These are phyloP conservation scores for Entamoeba nuttalli DNA, from an alignment of 208 protist species.

Conservation along the genomic window DNA sequence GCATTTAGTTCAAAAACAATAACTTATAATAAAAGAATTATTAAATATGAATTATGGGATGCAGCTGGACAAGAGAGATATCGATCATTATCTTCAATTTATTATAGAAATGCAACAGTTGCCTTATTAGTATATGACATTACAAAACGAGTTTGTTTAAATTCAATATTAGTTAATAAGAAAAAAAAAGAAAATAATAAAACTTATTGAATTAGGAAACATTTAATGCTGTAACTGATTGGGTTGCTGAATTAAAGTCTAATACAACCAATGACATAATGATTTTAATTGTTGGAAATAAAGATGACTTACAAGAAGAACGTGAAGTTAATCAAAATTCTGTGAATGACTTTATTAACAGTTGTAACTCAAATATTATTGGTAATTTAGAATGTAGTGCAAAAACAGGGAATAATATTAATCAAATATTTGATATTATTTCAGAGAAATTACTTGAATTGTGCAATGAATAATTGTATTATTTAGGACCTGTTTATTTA, in stretches of 20 bases:
- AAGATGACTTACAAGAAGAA: background rate
- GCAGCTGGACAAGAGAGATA: slow-evolving; percentile 13
- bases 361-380: background rate
- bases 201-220: background rate
- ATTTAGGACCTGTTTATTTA: no score
- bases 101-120: slow-evolving; percentile 25
- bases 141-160: slow-evolving; percentile 3
- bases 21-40: background rate
- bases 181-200: background rate
- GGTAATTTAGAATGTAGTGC: background rate
- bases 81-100: slow-evolving; percentile 1
- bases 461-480: background rate
- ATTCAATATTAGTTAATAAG: background rate
- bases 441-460: background rate
- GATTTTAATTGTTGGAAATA: slow-evolving; percentile 2
- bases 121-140: slow-evolving; percentile 34
- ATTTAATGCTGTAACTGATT: background rate
- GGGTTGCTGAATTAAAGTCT: background rate
- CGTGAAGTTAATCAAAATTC: background rate
- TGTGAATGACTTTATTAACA: background rate
- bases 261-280: background rate
- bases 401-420: background rate
- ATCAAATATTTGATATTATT: background rate
- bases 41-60: slow-evolving; percentile 1
- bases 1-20: background rate